Percentiles rank a stretch among this genome's conserved stretches.
phyloP scores from a whole-genome alignment of 257 asterid genomes.

The Nemophila menziesii region DNA sequence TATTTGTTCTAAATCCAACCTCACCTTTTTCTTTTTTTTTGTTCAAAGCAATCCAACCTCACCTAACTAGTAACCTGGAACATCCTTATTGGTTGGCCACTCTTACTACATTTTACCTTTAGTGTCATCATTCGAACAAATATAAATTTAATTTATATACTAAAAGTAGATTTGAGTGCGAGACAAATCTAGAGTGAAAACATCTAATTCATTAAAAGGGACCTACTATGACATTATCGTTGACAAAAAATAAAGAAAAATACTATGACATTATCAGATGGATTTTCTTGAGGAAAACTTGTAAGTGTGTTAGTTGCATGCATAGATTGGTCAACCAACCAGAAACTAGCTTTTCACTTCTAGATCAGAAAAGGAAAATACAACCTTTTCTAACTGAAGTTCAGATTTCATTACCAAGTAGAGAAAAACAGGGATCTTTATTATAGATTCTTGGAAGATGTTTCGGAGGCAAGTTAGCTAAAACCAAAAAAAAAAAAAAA shows the following conservation, averaged over 20 bases:
- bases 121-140: not conserved
- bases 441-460: conserved; percentile 8
- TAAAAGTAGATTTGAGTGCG: not conserved
- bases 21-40: too few relatives aligned
- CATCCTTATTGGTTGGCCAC: not conserved
- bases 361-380: not conserved
- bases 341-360: not conserved
- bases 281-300: not conserved
- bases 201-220: not conserved
- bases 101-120: not conserved
- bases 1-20: too few relatives aligned
- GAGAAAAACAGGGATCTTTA: not conserved
- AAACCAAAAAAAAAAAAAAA: conserved; percentile 10
- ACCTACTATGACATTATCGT: not conserved
- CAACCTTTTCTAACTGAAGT: not conserved
- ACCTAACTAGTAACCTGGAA: conserved; percentile 17
- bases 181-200: too few relatives aligned
- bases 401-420: not conserved
- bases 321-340: not conserved
- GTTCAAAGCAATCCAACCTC: not conserved
- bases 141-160: not conserved
- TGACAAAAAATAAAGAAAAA: too few relatives aligned
- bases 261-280: not conserved
- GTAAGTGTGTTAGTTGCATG: not conserved
- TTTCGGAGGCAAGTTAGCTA: conserved; percentile 1